Conservation (phyloP, 176 grass and related monocot genomes). For the Thalia dealbata region DNA sequence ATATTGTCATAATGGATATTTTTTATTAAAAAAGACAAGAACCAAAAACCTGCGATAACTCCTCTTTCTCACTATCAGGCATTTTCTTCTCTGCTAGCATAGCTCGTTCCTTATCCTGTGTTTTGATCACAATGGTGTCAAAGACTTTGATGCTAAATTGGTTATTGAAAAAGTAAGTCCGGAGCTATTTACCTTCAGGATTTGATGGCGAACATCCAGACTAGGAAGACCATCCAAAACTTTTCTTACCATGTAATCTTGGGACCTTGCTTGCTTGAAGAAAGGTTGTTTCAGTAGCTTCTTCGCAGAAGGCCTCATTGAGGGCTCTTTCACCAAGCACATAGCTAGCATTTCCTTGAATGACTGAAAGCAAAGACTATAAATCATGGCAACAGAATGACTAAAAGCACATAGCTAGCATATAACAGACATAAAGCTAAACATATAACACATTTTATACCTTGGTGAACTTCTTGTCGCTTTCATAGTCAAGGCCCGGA, state of each 20-base stretch:
- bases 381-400: neutral
- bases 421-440: neutral
- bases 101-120: constrained; percentile 79
- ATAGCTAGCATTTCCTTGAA: constrained; percentile 90
- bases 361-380: constrained; percentile 32
- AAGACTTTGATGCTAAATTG: constrained; percentile 20
- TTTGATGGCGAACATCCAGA: constrained; percentile 72
- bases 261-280: constrained; percentile 90
- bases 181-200: constrained; percentile 58
- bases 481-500: constrained; percentile 76
- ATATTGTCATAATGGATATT: too few relatives aligned
- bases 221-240: constrained; percentile 83
- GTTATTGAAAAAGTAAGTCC: constrained; percentile 13
- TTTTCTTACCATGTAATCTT: constrained; percentile 63
- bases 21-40: too few relatives aligned
- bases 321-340: constrained; percentile 94
- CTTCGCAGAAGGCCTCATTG: constrained; percentile 65
- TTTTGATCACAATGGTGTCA: constrained; percentile 7
- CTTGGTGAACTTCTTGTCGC: constrained; percentile 77
- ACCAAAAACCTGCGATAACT: constrained; percentile 73
- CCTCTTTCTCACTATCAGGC: constrained; percentile 78
- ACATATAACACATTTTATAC: constrained; percentile 39
- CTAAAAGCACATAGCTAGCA: too few relatives aligned
- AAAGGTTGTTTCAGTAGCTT: constrained; percentile 83
- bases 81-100: constrained; percentile 98